Percentiles rank a stretch among this genome's conserved stretches.
Evolutionary conservation across 2,329 filamentous ascomycete species (phyloP).

Genomic region (Atkinsonella texensis): DNA sequence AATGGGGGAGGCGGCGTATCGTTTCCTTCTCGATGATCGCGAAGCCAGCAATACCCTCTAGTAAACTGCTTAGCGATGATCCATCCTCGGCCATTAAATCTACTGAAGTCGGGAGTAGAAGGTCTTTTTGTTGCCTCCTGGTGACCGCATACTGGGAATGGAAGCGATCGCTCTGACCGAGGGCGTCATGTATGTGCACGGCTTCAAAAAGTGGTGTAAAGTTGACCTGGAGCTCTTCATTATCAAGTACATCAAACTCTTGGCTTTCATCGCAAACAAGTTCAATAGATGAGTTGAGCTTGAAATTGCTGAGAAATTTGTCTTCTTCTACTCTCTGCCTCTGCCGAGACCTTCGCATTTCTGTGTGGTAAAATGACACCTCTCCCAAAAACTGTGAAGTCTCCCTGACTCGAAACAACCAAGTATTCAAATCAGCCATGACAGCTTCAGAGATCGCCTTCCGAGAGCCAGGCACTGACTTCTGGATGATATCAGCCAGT

Average conservation of each 20-base stretch:
- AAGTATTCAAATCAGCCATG: constrained; percentile 93
- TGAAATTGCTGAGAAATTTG: constrained; percentile 68
- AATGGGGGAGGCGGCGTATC: constrained; percentile 71
- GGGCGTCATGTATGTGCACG: constrained; percentile 87
- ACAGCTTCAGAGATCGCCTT: constrained; percentile 91
- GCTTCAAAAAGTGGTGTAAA: constrained; percentile 93
- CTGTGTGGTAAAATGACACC: constrained; percentile 92
- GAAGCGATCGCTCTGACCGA: constrained; percentile 87
- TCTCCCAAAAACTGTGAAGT: constrained; percentile 94
- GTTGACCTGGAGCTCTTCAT: constrained; percentile 88
- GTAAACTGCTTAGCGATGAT: constrained; percentile 71
- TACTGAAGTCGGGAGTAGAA: constrained; percentile 67
- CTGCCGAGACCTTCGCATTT: constrained; percentile 71
- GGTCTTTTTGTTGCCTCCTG: constrained; percentile 78
- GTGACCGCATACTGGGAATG: constrained; percentile 85
- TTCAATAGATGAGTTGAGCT: constrained; percentile 90
- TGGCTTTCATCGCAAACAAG: constrained; percentile 90
- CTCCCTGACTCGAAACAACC: constrained; percentile 89
- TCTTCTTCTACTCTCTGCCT: constrained; percentile 70
- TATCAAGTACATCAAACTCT: constrained; percentile 90
- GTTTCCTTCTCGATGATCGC: constrained; percentile 93
- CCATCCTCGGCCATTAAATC: constrained; percentile 74
- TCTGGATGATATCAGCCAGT: constrained; percentile 89
- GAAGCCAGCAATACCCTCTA: constrained; percentile 93
- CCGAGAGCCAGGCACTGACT: constrained; percentile 85